Evolutionary conservation across 1,139 yeast species (phyloP), one percentile per base, ranked within the genome.

Genomic region (Suhomyces bokatorum): DNA sequence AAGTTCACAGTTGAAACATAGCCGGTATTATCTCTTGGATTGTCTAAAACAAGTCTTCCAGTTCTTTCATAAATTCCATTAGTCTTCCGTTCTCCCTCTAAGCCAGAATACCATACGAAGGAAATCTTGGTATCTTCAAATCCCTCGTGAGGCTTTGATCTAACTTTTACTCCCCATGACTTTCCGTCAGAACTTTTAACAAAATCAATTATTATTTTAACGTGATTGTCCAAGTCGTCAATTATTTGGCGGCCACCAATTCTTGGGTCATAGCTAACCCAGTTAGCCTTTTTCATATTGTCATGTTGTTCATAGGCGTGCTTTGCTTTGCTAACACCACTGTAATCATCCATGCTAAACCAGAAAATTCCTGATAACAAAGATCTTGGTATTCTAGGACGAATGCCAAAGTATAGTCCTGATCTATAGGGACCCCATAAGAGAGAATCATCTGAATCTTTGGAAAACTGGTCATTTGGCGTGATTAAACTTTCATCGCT

Each of bases 351-450:
- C 7, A 81, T 75, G 55, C 84, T 83, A 67, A 83, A 88, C 99
- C 99, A 93, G 83, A 93, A 82, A 28, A 91, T 66, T 0, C 99
- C 99, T 10, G 90, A 74, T 49, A 87, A 62, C 40, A 93, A 71
- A 1, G 96, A 86, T 37, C 83, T 72, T n/a, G 96, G 86, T 39
- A 83, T 60, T 39, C 91, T 70, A 2, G 99, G 97, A 40, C 93
- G 75, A 36, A 93, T 67, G 0, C 99, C 98, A 53, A 91, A 73
- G 65, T 91, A 93, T 39, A 89, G 72, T 45, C 89, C 86, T 11
- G 97, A 84, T 54, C 98, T 69, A 65, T 91, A 93, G 0, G 98
- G 96, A 0, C 97, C 98, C 99, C 99, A 93, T 30, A 73, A 53
- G 34, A 74, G 62, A 4, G 77, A 70, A 40, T 64, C 63, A 43